Conservation (phyloP, 441 rosid species). For the Mallotus repandus region DNA sequence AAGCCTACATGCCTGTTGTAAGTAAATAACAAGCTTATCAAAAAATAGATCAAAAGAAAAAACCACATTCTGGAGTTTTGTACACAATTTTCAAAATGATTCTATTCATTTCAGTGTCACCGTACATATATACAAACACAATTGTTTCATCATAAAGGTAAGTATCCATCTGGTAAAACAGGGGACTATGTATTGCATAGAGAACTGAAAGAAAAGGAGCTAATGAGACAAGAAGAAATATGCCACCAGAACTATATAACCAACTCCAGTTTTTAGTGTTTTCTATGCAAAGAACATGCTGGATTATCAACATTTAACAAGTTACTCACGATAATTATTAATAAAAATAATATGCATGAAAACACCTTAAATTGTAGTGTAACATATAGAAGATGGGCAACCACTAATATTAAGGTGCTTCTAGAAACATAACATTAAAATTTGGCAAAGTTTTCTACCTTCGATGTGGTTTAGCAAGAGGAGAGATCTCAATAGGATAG, state of each 20-base stretch:
- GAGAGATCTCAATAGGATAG: slow-evolving; percentile 94
- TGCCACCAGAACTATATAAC: background rate
- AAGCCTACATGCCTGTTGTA: slow-evolving; percentile 52
- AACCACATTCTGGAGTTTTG: slow-evolving; percentile 1
- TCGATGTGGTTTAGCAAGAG: slow-evolving; percentile 91
- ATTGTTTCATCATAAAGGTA: background rate
- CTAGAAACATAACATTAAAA: background rate
- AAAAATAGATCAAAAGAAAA: background rate
- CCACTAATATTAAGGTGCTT: background rate
- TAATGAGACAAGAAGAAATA: background rate
- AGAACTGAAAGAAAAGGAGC: background rate
- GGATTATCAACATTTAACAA: background rate
- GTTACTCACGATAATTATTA: background rate
- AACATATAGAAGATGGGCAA: background rate
- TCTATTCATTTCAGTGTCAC: background rate
- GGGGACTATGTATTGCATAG: background rate
- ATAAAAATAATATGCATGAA: background rate
- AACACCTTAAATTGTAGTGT: background rate
- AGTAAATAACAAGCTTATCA: slow-evolving; percentile 16
- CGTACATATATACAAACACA: background rate
- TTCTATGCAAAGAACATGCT: background rate
- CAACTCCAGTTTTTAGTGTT: background rate
- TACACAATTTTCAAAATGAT: background rate
- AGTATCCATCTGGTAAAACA: background rate
- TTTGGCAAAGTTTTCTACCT: slow-evolving; percentile 41